Conservation (phyloP, 768 basidiomycete genomes). For the Russula vinacea region DNA sequence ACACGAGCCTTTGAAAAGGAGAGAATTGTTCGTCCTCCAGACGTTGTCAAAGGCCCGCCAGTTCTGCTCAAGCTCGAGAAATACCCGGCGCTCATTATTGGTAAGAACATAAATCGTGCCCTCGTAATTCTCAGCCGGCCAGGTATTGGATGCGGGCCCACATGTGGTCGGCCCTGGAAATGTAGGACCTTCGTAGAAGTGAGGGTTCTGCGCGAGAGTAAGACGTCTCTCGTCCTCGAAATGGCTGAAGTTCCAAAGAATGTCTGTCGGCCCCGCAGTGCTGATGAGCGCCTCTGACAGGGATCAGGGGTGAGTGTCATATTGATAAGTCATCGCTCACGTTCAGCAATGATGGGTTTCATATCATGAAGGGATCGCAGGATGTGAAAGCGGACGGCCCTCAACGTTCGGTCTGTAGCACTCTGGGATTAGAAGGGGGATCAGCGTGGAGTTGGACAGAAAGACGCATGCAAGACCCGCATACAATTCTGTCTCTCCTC, state of each 20-base stretch:
- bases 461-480: background rate
- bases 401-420: too few relatives aligned
- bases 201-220: slow-evolving; percentile 12
- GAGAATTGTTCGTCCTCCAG: background rate
- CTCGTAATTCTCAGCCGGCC: background rate
- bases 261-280: background rate
- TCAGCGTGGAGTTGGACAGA: background rate
- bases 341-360: background rate
- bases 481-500: background rate
- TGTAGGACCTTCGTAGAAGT: background rate
- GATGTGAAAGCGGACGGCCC: background rate
- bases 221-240: background rate
- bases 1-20: slow-evolving; percentile 9
- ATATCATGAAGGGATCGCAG: background rate
- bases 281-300: background rate
- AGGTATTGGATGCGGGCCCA: background rate
- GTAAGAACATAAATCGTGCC: slow-evolving; percentile 7
- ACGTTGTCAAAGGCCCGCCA: background rate
- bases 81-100: background rate
- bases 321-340: background rate
- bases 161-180: background rate
- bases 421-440: background rate
- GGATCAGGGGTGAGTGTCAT: background rate
- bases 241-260: slow-evolving; percentile 12
- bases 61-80: background rate